Base-by-base conservation (phyloP, 139 green algal genomes). In the Coelastrella sp. region DNA sequence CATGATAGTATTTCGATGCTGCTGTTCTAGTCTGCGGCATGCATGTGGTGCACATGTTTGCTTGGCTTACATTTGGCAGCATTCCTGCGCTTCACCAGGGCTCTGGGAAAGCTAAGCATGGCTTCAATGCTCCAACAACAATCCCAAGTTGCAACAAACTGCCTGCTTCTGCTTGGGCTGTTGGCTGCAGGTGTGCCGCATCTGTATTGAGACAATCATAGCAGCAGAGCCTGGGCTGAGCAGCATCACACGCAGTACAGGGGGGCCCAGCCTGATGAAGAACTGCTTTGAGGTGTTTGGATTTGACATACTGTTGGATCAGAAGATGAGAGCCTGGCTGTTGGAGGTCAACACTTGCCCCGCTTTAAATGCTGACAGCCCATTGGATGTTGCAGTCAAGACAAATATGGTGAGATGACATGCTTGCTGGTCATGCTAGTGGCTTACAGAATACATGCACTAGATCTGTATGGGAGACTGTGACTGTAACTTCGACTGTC, bases 271-370 rank as follows among this genome's bases (percentile, higher is more conserved):
- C 14, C 23, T 78, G 4, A 19, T 64, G 17, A 84, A 86, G 64
- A 95, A 92, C 83, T 94, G 91, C 91, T 98, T 96, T 88, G 96
- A 98, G 92, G 78, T 98, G 73, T 97, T 94, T 92, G 96, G 96
- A 0, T 95, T 96, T 80, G 96, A 98, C 90, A 92, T 98, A 23
- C 84, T 98, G 92, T 84, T 98, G 3, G 95, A 97, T 22, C 6
- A 90, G 68, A 64, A 92, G 66, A 92, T 96, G 71, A 82, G 84
- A 2, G 91, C 93, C 56, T 97, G 95, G 95, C 93, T 97, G 80
- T 85, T 96, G 87, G 95, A 96, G 91, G 83, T 96, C 47, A 97
- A 97, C 92, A 94, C 90, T 5, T 94, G 89, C 2, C 95, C 95
- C 13, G 93, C 94, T 7, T 89, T 97, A 86, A 89, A 92, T 64